Evolutionary conservation across 768 basidiomycete genomes (phyloP), one percentile per base, ranked within the genome.

Genomic region (Phanerochaete sordida): DNA sequence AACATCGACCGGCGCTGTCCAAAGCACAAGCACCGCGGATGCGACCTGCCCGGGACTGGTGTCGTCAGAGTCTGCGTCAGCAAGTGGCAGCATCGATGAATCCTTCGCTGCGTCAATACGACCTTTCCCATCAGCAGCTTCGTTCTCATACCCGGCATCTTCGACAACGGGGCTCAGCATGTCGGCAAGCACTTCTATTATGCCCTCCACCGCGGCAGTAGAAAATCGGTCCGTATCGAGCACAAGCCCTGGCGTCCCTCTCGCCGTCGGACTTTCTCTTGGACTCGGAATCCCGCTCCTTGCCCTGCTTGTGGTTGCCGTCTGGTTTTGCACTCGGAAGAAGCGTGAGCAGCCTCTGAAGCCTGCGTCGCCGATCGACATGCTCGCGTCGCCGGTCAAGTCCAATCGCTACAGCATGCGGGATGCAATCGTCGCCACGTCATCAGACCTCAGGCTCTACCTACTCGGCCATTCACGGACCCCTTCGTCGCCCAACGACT

Each of bases 211-310:
- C 2, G 73, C 65, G 39, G 55, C 69, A 8, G 62, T 65, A 0
- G 39, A 63, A 45, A 64, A 73, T 31, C 55, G 54, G 45, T 19
- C 49, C 28, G 51, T 62, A 9, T 51, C 68, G 44, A 59, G 39
- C 4, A 19, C 19, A 43, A 11, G 65, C 6, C 63, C 62, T 12
- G 60, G 56, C 5, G 61, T 66, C 3, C 56, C 62, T 5, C 64
- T 73, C 43, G 67, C 74, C 33, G 69, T 70, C 11, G 76, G 73
- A 1, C 70, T 76, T 24, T 66, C 70, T 24, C 66, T 74, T 2
- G 67, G 73, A 3, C 45, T 75, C 19, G 66, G 65, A n/a, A 44
- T 74, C 6, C 56, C 71, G 16, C 53, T 75, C 8, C 57, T 77
- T 24, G 50, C 75, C 43, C 62, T 66, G 13, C 58, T 44, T 16